These are phyloP conservation scores for Hordeum vulgare DNA, from an alignment of 176 grass and related monocot genomes.

Conservation along the genomic window MorexV3_pseudomolecules_assembly NC_058521.1:479363556-479364055, in stretches of 20 bases:
- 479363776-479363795: neutral
- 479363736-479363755: neutral
- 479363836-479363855: neutral
- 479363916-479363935: neutral
- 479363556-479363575: neutral
- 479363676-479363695: constrained; percentile 11
- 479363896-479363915: constrained; percentile 16
- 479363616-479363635: constrained; percentile 46
- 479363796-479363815: neutral
- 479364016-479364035: too few species aligned
- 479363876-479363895: constrained; percentile 2
- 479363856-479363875: neutral
- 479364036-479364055: too few species aligned
- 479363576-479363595: constrained; percentile 44
- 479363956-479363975: neutral
- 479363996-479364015: neutral
- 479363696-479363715: neutral
- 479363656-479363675: constrained; percentile 24
- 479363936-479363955: neutral
- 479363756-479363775: neutral
- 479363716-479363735: neutral
- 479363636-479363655: constrained; percentile 46
- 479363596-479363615: constrained; percentile 26
- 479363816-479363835: neutral
- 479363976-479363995: neutral